Percentiles rank a stretch among this genome's conserved stretches.
Conservation (phyloP, 2,329 filamentous ascomycete genomes). For the Exophiala calicioides region DNA sequence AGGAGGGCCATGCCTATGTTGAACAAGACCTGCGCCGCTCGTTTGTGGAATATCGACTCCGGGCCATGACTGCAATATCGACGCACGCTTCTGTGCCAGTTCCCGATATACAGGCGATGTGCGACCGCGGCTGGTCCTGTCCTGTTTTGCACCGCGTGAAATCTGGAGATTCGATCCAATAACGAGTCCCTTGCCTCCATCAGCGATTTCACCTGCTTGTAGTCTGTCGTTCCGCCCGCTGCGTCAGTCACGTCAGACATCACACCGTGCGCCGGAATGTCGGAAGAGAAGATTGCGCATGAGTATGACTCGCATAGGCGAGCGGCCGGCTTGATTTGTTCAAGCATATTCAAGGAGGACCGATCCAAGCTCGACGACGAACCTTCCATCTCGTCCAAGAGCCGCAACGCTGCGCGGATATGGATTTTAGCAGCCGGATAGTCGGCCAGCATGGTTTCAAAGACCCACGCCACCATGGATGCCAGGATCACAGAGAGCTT, state of each 20-base stretch:
- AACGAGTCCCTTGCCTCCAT: background rate
- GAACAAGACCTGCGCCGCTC: conserved; percentile 13
- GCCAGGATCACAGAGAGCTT: conserved; percentile 3
- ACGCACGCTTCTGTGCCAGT: conserved; percentile 6
- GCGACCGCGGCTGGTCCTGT: background rate
- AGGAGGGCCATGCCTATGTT: conserved; percentile 13
- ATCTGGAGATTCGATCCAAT: conserved; percentile 1
- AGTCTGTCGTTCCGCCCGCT: too few species aligned
- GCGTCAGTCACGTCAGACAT: background rate
- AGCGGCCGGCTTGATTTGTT: background rate
- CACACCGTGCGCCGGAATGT: background rate
- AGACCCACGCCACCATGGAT: conserved; percentile 13
- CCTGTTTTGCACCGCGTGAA: conserved; percentile 1
- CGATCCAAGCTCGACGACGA: background rate
- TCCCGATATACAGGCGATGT: conserved; percentile 8
- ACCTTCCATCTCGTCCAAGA: conserved; percentile 3
- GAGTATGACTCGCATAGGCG: background rate
- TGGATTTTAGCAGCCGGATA: conserved; percentile 7
- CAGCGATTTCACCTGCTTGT: background rate
- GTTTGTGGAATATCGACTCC: conserved; percentile 11
- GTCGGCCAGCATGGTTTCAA: conserved; percentile 9
- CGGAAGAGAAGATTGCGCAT: background rate
- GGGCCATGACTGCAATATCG: conserved; percentile 2
- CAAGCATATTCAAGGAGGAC: background rate
- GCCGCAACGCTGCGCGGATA: conserved; percentile 2